Base-by-base conservation (phyloP, 2,329 filamentous ascomycete genomes). In the Aspergillus hortae region DNA sequence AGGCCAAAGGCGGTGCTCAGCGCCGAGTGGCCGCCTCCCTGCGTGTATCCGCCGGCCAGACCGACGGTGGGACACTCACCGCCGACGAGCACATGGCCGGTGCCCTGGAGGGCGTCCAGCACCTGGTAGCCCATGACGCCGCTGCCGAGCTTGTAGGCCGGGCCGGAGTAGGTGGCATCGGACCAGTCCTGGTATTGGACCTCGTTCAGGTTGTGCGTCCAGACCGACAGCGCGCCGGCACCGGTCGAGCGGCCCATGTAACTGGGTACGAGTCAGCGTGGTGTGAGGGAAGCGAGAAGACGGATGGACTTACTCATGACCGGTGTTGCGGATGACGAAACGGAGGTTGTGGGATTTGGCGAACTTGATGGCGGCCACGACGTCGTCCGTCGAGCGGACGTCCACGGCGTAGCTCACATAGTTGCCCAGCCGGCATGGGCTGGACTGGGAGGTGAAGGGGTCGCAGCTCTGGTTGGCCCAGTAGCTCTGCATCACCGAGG, bases 1-100 rank as follows among this genome's bases (percentile, higher is more conserved):
- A 88, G 72, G 17, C 85, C 85, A 51, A 79, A 82, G 14, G 61
- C 67, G 3, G 78, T 78, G 49, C 72, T 77, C 2, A 87, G 71
- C 0, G 77, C 71, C 1, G 77, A 78, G 64, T 85, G 81, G 0
- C 85, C 84, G 23, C 83, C 84, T 6, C 82, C 83, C 63, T 83
- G 80, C 6, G 74, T 77, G 58, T 80, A 87, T 2, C 83, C 84
- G 32, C 84, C 84, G 1, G 80, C 78, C 4, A 83, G 60, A 6
- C 82, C 83, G 10, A 86, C 82, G 0, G 79, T 80, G 1, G 76
- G 77, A 19, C 76, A 77, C 4, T 76, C 76, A 5, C 83, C 84
- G 0, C 77, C 79, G 0, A 86, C 78, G 4, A 85, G 68, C 0
- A 75, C 74, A 14, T 81, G 67, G 47, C 77, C 75, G 56, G 74